These are phyloP conservation scores for Suillus paluster DNA, from an alignment of 768 basidiomycete species.

Conservation along the genomic window DNA sequence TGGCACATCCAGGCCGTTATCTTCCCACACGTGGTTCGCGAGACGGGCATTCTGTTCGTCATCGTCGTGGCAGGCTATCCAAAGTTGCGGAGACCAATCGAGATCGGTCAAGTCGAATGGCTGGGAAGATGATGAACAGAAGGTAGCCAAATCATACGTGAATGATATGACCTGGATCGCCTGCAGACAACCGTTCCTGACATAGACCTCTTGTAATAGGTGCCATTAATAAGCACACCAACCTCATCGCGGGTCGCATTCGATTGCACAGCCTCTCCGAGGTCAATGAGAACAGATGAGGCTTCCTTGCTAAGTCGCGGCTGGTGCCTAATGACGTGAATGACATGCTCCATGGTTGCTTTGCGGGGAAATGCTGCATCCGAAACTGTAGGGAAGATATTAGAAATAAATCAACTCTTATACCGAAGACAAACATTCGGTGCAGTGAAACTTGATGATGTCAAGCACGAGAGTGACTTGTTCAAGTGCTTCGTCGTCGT, in stretches of 20 bases:
- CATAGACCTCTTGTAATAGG: slow-evolving; percentile 87
- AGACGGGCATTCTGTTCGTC: slow-evolving; percentile 88
- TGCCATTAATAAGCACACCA: slow-evolving; percentile 68
- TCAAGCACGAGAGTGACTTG: slow-evolving; percentile 73
- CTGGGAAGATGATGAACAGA: slow-evolving; percentile 41
- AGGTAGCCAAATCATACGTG: background rate
- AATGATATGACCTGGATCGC: slow-evolving; percentile 69
- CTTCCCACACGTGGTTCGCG: slow-evolving; percentile 88
- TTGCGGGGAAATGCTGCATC: slow-evolving; percentile 76
- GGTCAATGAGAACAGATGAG: slow-evolving; percentile 76
- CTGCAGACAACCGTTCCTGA: slow-evolving; percentile 88
- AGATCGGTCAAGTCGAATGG: slow-evolving; percentile 93
- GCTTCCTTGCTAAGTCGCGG: slow-evolving; percentile 85
- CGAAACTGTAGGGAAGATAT: slow-evolving; percentile 52
- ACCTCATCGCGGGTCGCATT: slow-evolving; percentile 69
- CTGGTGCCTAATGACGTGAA: slow-evolving; percentile 76
- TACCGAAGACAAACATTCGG: slow-evolving; percentile 27
- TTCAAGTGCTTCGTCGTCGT: slow-evolving; percentile 78
- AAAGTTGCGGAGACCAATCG: slow-evolving; percentile 89
- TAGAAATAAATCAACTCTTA: slow-evolving; percentile 21
- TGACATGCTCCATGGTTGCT: slow-evolving; percentile 66
- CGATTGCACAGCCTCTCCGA: slow-evolving; percentile 78
- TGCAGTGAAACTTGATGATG: slow-evolving; percentile 39
- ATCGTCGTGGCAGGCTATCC: slow-evolving; percentile 88
- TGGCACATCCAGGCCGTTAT: slow-evolving; percentile 89